Evolutionary conservation across 2,329 filamentous ascomycete genomes (phyloP).

Genomic region (Emmonsiellopsis sp.): DNA sequence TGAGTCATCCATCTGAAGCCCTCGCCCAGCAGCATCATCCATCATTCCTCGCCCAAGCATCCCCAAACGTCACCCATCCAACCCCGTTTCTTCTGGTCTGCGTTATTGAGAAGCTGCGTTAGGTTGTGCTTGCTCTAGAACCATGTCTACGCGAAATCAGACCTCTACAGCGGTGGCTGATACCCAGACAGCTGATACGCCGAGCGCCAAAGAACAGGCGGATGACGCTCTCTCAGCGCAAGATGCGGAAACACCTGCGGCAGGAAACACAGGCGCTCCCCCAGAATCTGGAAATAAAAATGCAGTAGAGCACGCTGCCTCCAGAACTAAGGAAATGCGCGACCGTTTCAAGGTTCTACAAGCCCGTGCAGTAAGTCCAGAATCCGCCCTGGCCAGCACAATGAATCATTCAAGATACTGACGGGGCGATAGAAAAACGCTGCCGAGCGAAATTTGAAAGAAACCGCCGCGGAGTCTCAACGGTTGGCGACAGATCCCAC

Average conservation of each 20-base stretch:
- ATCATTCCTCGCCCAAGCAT: neutral
- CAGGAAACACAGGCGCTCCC: neutral
- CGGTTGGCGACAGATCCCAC: slow-evolving; percentile 68
- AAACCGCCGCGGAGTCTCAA: slow-evolving; percentile 74
- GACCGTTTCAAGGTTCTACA: slow-evolving; percentile 83
- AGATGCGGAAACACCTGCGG: neutral
- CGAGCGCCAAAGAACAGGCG: too few relatives aligned
- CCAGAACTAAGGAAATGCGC: slow-evolving; percentile 48
- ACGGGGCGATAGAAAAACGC: slow-evolving; percentile 31
- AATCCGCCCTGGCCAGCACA: neutral
- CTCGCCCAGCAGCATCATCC: neutral
- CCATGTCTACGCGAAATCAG: too few relatives aligned
- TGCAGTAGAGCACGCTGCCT: slow-evolving; percentile 12
- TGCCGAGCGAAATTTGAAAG: slow-evolving; percentile 59
- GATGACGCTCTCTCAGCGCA: too few relatives aligned
- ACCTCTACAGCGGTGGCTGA: too few relatives aligned
- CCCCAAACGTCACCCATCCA: too few relatives aligned
- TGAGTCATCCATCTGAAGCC: neutral
- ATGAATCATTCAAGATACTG: slow-evolving; percentile 9
- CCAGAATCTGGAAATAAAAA: slow-evolving; percentile 9
- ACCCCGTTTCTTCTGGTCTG: too few relatives aligned
- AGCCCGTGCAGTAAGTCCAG: slow-evolving; percentile 54
- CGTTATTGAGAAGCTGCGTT: too few relatives aligned
- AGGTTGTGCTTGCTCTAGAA: too few relatives aligned
- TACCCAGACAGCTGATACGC: too few relatives aligned